phyloP scores from a whole-genome alignment of 257 asterid species.

The Solanum lycopersicoides region DNA sequence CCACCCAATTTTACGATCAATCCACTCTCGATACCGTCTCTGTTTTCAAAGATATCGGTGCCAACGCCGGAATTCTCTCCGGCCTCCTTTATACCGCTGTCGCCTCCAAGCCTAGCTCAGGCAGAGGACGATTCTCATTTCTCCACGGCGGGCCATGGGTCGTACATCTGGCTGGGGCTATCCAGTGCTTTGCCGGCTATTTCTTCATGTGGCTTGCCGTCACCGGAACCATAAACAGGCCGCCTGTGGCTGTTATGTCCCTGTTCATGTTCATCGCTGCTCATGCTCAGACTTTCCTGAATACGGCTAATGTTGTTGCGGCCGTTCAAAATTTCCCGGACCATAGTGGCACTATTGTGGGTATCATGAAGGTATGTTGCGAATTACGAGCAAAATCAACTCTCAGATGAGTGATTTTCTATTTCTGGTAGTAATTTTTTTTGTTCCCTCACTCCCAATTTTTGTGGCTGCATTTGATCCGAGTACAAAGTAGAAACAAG shows the following conservation, averaged over 20 bases:
- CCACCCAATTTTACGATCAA: slow-evolving; percentile 66
- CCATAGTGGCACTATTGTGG: slow-evolving; percentile 76
- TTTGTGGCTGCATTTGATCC: not conserved
- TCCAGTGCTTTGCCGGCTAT: slow-evolving; percentile 80
- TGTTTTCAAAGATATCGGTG: slow-evolving; percentile 82
- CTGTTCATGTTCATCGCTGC: slow-evolving; percentile 85
- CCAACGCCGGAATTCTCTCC: slow-evolving; percentile 72
- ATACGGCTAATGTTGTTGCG: slow-evolving; percentile 81
- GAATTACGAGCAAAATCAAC: not conserved
- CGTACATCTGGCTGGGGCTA: slow-evolving; percentile 58
- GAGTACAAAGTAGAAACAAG: not conserved
- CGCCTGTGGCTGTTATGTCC: slow-evolving; percentile 45
- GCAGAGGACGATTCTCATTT: not conserved
- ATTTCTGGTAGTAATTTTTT: not conserved
- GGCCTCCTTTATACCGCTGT: slow-evolving; percentile 69
- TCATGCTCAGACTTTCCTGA: slow-evolving; percentile 87
- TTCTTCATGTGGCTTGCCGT: slow-evolving; percentile 81
- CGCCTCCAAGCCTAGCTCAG: not conserved
- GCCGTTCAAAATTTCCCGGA: slow-evolving; percentile 71
- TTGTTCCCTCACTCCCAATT: not conserved
- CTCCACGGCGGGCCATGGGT: slow-evolving; percentile 55
- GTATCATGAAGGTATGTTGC: slow-evolving; percentile 82
- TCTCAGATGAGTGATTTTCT: not conserved
- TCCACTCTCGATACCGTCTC: slow-evolving; percentile 72
- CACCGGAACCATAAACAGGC: slow-evolving; percentile 48